Base-by-base conservation (phyloP, 176 grass and related monocot species). In the Ensete ventricosum region DNA sequence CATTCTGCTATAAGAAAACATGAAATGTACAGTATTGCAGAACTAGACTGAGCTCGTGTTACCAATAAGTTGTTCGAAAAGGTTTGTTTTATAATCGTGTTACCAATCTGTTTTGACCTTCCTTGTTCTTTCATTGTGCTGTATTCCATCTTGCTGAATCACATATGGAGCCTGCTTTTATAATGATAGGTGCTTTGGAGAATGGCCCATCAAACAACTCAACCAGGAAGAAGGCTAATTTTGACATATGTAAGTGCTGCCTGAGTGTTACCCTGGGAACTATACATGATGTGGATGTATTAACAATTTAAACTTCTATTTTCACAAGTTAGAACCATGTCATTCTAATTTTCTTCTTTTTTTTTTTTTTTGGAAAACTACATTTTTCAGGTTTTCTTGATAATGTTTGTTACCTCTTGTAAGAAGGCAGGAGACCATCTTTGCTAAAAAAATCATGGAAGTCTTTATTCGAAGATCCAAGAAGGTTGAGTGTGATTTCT, bases 21-120 rank as follows among this genome's bases (percentile, higher is more conserved):
- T n/a, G n/a, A n/a, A n/a, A 2, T 34, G 29, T 34, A 34, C 68
- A 77, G 78, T 67, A 78, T 78, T 27, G 70, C 62, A 73, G 79
- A 81, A 55, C 66, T 81, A 8, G 51, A 70, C 34, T 81, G 84
- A 73, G 23, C 54, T 50, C 49, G 20, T 12, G 78, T 74, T 67
- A 19, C 79, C 49, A 73, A 78, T 48, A 81, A 55, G 49, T 80
- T 81, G 51, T 81, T 73, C 9, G 78, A 81, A 25, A 85, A 85
- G 74, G 84, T 85, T 66, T 58, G 73, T 73, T 73, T 48, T 2
- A 51, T 63, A 26, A 73, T 80, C 19, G 22, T 23, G 22, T 23
- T 23, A 23, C 22, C 22, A 23, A 23, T 23, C 0, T 52, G 22
- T 34, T 34, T 34, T 34, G 29, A 34, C 29, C 29, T 34, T 34